These are phyloP conservation scores for Danielozyma ontarioensis DNA, from an alignment of 805 yeast genomes.

Conservation along the genomic window DNA sequence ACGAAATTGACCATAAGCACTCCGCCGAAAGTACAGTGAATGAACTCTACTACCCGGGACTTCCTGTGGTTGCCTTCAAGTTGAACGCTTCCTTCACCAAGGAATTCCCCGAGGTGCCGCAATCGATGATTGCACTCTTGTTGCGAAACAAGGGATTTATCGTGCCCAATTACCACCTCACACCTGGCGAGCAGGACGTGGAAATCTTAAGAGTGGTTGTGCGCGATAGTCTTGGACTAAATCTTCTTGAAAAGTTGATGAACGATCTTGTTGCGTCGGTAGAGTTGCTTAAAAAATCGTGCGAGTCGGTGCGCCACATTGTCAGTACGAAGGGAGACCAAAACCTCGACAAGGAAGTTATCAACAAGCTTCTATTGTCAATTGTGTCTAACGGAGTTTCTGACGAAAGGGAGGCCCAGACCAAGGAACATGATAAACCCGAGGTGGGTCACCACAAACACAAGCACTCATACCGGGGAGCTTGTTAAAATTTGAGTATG, in stretches of 20 bases:
- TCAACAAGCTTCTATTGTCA: constrained; percentile 46
- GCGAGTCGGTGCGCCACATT: constrained; percentile 32
- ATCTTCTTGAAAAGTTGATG: constrained; percentile 41
- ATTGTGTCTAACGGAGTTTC: constrained; percentile 54
- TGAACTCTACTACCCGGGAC: constrained; percentile 59
- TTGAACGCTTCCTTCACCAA: constrained; percentile 59
- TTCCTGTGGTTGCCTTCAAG: constrained; percentile 87
- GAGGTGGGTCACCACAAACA: constrained; percentile 18
- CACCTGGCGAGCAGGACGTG: constrained; percentile 47
- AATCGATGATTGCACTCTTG: constrained; percentile 64
- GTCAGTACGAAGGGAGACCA: constrained; percentile 11
- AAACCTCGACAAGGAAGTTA: constrained; percentile 25
- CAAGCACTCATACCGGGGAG: constrained; percentile 30
- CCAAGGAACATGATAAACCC: constrained; percentile 13
- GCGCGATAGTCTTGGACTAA: constrained; percentile 59
- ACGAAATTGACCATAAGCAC: constrained; percentile 4
- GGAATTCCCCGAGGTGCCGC: constrained; percentile 77
- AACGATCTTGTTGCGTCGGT: constrained; percentile 50
- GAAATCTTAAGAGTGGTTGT: constrained; percentile 86
- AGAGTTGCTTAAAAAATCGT: constrained; percentile 48
- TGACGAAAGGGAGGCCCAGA: constrained; percentile 23
- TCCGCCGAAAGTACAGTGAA: constrained; percentile 20
- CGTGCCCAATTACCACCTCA: constrained; percentile 83
- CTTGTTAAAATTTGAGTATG: too few species aligned
- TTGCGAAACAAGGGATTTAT: constrained; percentile 75